Percentiles rank a stretch among this genome's conserved stretches.
Evolutionary conservation across 208 protist genomes (phyloP).

Genomic region (Trypanosoma caninum): DNA sequence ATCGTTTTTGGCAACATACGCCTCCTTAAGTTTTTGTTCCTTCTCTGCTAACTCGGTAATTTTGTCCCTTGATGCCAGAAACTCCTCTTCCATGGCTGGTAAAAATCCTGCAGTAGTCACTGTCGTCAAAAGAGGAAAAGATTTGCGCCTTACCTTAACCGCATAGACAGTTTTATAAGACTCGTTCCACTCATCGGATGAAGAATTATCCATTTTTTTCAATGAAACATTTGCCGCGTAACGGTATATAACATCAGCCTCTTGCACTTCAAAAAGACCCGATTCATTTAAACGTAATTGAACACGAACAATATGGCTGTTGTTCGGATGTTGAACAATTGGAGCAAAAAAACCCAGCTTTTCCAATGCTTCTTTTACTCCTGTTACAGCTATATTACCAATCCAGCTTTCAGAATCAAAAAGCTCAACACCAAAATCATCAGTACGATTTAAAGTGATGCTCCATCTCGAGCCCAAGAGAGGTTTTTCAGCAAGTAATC

Average conservation of each 20-base stretch:
- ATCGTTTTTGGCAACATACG: constrained; percentile 71
- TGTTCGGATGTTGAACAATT: constrained; percentile 55
- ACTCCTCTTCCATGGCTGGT: constrained; percentile 31
- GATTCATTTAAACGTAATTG: constrained; percentile 67
- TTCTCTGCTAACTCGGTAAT: constrained; percentile 41
- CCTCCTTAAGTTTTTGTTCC: constrained; percentile 59
- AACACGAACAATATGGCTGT: constrained; percentile 77
- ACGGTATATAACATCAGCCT: constrained; percentile 53
- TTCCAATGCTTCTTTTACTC: constrained; percentile 47
- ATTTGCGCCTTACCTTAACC: constrained; percentile 41
- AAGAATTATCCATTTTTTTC: constrained; percentile 22
- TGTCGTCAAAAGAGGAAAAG: constrained; percentile 20
- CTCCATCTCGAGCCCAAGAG: constrained; percentile 47
- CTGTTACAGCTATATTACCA: constrained; percentile 38
- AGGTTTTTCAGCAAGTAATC: constrained; percentile 29
- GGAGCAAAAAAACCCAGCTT: constrained; percentile 37
- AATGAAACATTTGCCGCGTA: constrained; percentile 59
- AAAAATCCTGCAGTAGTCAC: constrained; percentile 41
- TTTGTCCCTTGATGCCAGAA: constrained; percentile 29
- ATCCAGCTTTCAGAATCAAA: constrained; percentile 32
- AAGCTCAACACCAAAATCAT: constrained; percentile 70
- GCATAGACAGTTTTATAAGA: constrained; percentile 12
- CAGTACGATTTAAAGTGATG: constrained; percentile 69
- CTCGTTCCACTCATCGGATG: constrained; percentile 3
- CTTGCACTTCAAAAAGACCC: constrained; percentile 63